These are phyloP conservation scores for Datisca glomerata DNA, from an alignment of 306 rosid genomes.

Conservation along the genomic window DNA sequence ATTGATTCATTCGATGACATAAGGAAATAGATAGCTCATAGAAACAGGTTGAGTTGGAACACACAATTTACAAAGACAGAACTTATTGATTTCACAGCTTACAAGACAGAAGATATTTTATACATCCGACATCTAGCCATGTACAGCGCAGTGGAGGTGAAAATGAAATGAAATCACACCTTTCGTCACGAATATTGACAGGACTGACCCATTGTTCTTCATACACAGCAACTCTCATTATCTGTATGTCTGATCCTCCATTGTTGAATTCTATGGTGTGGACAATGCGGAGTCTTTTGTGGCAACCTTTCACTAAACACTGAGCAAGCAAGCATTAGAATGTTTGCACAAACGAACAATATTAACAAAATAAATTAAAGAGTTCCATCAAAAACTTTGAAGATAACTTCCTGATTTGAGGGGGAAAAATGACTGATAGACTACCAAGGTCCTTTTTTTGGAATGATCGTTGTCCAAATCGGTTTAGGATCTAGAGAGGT, in stretches of 20 bases:
- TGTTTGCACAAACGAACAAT: background rate
- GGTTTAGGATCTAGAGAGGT: too few species aligned
- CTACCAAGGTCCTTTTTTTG: too few species aligned
- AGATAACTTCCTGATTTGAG: too few species aligned
- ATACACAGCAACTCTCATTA: constrained; percentile 75
- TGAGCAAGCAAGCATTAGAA: constrained; percentile 15
- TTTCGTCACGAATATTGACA: constrained; percentile 32
- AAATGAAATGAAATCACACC: too few species aligned
- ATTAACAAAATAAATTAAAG: too few species aligned
- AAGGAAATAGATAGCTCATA: too few species aligned
- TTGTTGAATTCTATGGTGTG: constrained; percentile 77
- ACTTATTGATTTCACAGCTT: too few species aligned
- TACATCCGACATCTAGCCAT: background rate
- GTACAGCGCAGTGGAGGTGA: background rate
- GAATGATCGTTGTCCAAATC: too few species aligned
- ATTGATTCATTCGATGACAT: too few species aligned
- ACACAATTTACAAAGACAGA: too few species aligned
- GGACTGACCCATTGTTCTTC: constrained; percentile 92
- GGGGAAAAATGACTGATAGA: background rate
- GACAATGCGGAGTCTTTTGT: constrained; percentile 74
- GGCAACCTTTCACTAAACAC: constrained; percentile 97
- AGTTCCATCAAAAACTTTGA: too few species aligned
- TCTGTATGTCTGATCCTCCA: constrained; percentile 84
- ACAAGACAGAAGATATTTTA: background rate
- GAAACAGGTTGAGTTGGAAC: too few species aligned